Conservation (phyloP, 1,284 basidiomycete genomes). For the Malassezia globosa region DNA sequence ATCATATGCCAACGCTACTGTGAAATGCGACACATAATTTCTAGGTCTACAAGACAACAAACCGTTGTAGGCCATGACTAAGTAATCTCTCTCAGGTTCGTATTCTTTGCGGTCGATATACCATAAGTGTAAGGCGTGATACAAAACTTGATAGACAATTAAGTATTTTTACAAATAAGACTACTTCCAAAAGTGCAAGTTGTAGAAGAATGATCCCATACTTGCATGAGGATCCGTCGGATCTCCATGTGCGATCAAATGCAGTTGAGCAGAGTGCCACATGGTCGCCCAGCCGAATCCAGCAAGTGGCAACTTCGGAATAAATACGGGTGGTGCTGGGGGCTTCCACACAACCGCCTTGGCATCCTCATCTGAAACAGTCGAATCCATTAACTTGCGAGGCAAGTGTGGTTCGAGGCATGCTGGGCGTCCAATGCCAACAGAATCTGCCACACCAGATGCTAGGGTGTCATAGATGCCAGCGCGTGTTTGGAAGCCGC, state of each 20-base stretch:
- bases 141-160: no score
- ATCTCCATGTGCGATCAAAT: constrained; percentile 12
- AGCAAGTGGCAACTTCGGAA: constrained; percentile 6
- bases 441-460: constrained; percentile 3
- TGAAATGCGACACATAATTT: no score
- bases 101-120: no score
- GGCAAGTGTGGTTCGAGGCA: constrained; percentile 10
- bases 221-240: constrained; percentile 15
- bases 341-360: not conserved
- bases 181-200: constrained; percentile 3
- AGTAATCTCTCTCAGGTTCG: no score
- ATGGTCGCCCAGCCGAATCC: constrained; percentile 14
- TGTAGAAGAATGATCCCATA: constrained; percentile 3
- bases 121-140: no score
- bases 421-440: constrained; percentile 14
- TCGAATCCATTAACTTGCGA: constrained; percentile 1
- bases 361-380: constrained; percentile 11
- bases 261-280: constrained; percentile 15
- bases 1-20: no score
- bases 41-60: no score
- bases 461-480: constrained; percentile 54
- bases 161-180: no score
- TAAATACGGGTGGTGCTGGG: not conserved
- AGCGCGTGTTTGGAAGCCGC: constrained; percentile 59
- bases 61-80: no score